phyloP scores from a whole-genome alignment of 2,329 filamentous ascomycete genomes.

The Diaporthe helianthi region DNA sequence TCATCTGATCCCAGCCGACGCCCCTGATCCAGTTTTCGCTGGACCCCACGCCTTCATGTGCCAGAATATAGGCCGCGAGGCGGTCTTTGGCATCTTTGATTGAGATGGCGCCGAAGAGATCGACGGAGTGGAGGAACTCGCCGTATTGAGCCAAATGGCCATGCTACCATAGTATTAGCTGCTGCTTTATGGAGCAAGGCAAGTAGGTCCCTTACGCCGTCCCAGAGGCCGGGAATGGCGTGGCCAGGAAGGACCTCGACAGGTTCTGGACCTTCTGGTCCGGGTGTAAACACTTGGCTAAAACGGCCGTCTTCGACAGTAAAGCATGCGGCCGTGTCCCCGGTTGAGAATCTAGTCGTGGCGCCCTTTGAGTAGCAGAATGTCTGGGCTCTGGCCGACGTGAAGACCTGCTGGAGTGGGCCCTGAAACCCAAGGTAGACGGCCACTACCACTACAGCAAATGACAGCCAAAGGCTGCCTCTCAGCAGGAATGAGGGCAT shows the following conservation, averaged over 20 bases:
- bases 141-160: conserved; percentile 71
- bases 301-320: conserved; percentile 60
- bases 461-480: conserved; percentile 30
- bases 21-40: conserved; percentile 69
- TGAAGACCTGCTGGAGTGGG: conserved; percentile 30
- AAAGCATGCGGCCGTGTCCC: conserved; percentile 60
- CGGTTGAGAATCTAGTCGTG: conserved; percentile 48
- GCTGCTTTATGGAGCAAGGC: background rate
- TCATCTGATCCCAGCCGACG: conserved; percentile 74
- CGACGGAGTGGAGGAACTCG: conserved; percentile 70
- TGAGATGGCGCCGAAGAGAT: conserved; percentile 65
- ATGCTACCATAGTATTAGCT: conserved; percentile 47
- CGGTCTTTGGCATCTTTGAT: conserved; percentile 61
- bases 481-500: conserved; percentile 28
- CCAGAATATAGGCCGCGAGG: conserved; percentile 57
- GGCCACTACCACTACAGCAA: conserved; percentile 27
- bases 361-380: conserved; percentile 53
- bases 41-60: conserved; percentile 59
- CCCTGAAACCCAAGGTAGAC: conserved; percentile 31
- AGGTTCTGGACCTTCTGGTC: conserved; percentile 29
- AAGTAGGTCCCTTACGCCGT: conserved; percentile 50
- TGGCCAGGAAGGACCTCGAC: conserved; percentile 53
- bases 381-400: conserved; percentile 37
- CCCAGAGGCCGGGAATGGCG: conserved; percentile 73
- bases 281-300: conserved; percentile 50